Evolutionary conservation across 768 basidiomycete species (phyloP), one percentile per base, ranked within the genome.

Genomic region (Lyophyllum shimeji): DNA sequence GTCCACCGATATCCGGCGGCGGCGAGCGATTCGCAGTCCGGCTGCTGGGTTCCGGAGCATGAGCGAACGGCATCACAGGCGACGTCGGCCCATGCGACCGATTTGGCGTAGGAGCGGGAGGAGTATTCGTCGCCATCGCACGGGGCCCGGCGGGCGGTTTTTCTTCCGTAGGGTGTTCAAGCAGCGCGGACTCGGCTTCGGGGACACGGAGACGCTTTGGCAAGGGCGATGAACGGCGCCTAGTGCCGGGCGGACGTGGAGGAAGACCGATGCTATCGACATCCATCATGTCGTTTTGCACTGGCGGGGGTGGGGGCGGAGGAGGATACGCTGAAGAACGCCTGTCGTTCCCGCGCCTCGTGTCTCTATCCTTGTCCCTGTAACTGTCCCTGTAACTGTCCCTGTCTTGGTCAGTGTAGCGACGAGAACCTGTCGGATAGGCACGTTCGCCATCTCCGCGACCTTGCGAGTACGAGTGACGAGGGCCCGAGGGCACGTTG

Each of bases 121-220:
- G n/a, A n/a, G 34, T 18, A 47, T 21, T n/a, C 42, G 55, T 18
- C 52, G 65, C 53, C 73, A 72, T 71, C 7, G 71, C 70, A 50
- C 74, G 56, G 20, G 72, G 71, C 6, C 64, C 70, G 20, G 59
- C 64, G 24, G 59, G 59, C 18, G 55, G 55, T 15, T 47, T 29
- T 37, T 40, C 53, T 52, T 60, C 61, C 54, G 66, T 63, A 44
- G 74, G 72, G 42, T 69, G 58, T 57, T 76, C 70, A 27, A 63
- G 56, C 20, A 53, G 56, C 1, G 42, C 46, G 3, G 52, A 60
- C 39, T 40, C 62, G 52, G 56, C 55, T 50, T 46, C 51, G 12
- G 39, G 54, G 42, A 47, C 45, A 6, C 49, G 24, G 6, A 46
- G 23, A 55, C 52, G 57, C 48, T 34, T 59, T 27, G 47, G 52